These are phyloP conservation scores for Citrus sinensis DNA, from an alignment of 345 rosid genomes.

Conservation along the genomic window DVS_A1.0 CM039165.1:31112501-31113000, in stretches of 20 bases:
- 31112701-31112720: slow-evolving; percentile 1
- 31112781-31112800: slow-evolving; percentile 48
- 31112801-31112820: slow-evolving; percentile 26
- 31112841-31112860: neutral
- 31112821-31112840: slow-evolving; percentile 16
- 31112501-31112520: neutral
- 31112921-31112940: neutral
- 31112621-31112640: neutral
- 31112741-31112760: slow-evolving; percentile 63
- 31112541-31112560: neutral
- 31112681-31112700: slow-evolving; percentile 1
- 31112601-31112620: slow-evolving; percentile 1
- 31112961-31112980: neutral
- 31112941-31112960: neutral
- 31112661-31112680: neutral
- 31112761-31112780: slow-evolving; percentile 51
- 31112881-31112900: neutral
- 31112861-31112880: neutral
- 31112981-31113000: neutral
- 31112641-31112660: slow-evolving; percentile 6
- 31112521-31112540: neutral
- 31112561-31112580: neutral
- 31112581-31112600: slow-evolving; percentile 1
- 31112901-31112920: neutral
- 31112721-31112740: slow-evolving; percentile 81